Percentiles rank a stretch among this genome's conserved stretches.
Evolutionary conservation across 2,329 filamentous ascomycete species (phyloP).

Genomic region (Xylaria multiplex): DNA sequence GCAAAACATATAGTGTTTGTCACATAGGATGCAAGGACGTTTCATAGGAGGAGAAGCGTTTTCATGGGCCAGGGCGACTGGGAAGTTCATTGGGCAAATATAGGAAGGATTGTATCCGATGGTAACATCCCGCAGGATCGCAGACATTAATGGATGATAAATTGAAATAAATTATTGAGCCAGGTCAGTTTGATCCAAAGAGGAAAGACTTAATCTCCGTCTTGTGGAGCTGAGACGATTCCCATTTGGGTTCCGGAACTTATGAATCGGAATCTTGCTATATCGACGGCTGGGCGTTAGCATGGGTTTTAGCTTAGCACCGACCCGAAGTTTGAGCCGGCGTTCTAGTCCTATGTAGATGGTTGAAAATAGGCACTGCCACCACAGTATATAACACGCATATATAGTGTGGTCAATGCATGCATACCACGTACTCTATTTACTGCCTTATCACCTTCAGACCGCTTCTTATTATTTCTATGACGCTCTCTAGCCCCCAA

Average conservation of each 20-base stretch:
- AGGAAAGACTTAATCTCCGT: constrained; percentile 37
- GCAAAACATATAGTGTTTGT: too few relatives aligned
- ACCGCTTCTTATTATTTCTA: constrained; percentile 14
- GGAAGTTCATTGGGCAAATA: constrained; percentile 17
- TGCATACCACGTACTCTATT: background rate
- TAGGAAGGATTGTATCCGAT: constrained; percentile 25
- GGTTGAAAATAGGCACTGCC: background rate
- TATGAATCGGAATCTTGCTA: constrained; percentile 14
- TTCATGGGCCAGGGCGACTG: constrained; percentile 8
- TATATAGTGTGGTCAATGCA: background rate
- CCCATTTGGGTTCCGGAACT: constrained; percentile 24
- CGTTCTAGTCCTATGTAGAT: background rate
- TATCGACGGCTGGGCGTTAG: constrained; percentile 29
- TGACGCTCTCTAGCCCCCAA: constrained; percentile 4
- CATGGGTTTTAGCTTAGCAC: constrained; percentile 30
- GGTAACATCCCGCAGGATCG: constrained; percentile 25
- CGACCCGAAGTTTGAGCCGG: constrained; percentile 17
- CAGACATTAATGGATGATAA: constrained; percentile 8
- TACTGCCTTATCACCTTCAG: constrained; percentile 1
- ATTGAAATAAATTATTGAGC: constrained; percentile 18
- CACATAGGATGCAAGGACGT: too few relatives aligned
- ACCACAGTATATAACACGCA: constrained; percentile 6
- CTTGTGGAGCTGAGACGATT: constrained; percentile 22
- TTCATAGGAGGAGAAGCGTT: background rate
- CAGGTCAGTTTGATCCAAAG: constrained; percentile 26